Conservation (phyloP, 345 rosid genomes). For the Gossypium turneri region DNA sequence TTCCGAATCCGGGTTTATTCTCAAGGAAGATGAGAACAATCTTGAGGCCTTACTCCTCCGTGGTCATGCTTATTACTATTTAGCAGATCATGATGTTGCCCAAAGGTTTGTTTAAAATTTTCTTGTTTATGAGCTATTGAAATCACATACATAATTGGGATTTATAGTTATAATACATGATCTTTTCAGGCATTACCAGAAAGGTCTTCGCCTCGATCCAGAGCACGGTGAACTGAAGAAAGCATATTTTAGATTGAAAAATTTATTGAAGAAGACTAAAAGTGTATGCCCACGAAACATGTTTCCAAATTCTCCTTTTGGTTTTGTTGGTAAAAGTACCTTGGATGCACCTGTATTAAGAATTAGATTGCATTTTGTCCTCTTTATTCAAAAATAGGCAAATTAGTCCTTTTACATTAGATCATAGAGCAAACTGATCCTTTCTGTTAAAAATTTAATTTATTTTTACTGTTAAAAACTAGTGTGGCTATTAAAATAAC, state of each 20-base stretch:
- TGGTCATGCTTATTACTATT: constrained; percentile 96
- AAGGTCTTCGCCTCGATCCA: constrained; percentile 95
- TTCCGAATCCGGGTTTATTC: constrained; percentile 78
- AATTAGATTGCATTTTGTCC: no score
- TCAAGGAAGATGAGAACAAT: constrained; percentile 83
- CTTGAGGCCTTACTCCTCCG: constrained; percentile 89
- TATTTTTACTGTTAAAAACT: no score
- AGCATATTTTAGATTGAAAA: constrained; percentile 92
- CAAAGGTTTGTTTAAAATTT: constrained; percentile 48
- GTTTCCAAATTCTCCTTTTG: neutral
- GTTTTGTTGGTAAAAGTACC: no score
- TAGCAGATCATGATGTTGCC: constrained; percentile 98
- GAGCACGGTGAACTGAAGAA: constrained; percentile 92
- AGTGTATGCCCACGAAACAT: constrained; percentile 48
- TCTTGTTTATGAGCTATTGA: neutral
- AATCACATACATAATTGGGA: neutral
- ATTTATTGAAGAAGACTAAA: constrained; percentile 90
- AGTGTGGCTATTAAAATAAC: no score
- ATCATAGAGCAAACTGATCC: no score
- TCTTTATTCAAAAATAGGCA: no score
- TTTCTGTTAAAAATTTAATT: no score
- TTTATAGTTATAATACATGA: constrained; percentile 13
- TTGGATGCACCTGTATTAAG: no score
- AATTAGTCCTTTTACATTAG: no score
- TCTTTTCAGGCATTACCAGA: constrained; percentile 81